Base-by-base conservation (phyloP, 2,329 filamentous ascomycete species). In the Tolypocladium inflatum region DNA sequence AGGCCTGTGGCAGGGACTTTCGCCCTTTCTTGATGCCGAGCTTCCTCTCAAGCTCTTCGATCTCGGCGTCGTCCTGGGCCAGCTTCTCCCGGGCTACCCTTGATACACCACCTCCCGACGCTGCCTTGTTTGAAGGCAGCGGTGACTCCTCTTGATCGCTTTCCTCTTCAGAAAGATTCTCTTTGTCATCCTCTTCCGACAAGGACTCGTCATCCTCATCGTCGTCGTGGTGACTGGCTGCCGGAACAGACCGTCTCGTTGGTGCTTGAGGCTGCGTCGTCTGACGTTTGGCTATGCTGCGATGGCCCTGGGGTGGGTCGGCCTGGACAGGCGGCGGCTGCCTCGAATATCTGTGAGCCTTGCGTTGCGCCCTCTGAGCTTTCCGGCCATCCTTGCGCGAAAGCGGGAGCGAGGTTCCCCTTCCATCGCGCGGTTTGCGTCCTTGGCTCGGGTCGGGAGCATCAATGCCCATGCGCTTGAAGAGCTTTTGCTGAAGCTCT, bases 61-160 rank as follows among this genome's bases (percentile, higher is more conserved):
- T 97, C 65, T 96, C 91, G 2, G 86, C 89, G 67, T 97, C 91
- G 59, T 99, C 93, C 61, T 90, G 79, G 0, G 83, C 86, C 5
- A 97, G 76, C 64, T 81, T 67, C 80, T 83, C n/a, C 85, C 68
- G 23, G 63, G 63, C 56, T 2, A 60, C 56, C 38, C 61, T 65
- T 19, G 68, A 55, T 15, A 65, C 23, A 1, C 60, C 51, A 8
- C 58, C 60, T 23, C 54, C 57, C 9, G 53, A 63, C 54, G 69
- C 73, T 7, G 74, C 71, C 58, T 57, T 65, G 61, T 45, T 67
- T 63, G 53, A 64, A 63, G 54, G 70, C 58, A 67, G 56, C 7
- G 68, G 65, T 6, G 68, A 57, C 1, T 63, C 63, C 8, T 65
- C 61, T 13, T 53, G 52, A 19, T 63, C 60, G 8, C 58, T 66